These are phyloP conservation scores for Turnera subulata DNA, from an alignment of 345 rosid genomes.

Conservation along the genomic window DNA sequence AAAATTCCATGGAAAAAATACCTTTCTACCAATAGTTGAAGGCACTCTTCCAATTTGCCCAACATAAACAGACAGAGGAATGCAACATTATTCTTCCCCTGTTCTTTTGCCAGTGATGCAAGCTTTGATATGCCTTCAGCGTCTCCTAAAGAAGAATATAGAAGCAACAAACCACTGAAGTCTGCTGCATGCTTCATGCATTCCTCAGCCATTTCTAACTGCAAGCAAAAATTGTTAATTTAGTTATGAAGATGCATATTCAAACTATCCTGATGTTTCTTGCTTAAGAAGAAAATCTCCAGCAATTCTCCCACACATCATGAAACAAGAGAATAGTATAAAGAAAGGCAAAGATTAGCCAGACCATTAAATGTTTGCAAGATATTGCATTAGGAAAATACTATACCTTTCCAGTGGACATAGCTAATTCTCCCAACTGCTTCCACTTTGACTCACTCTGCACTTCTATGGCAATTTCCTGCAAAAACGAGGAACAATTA, in stretches of 20 bases:
- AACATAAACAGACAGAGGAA: constrained; percentile 87
- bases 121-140: constrained; percentile 85
- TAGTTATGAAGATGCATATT: too few relatives aligned
- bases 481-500: constrained; percentile 17
- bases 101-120: constrained; percentile 81
- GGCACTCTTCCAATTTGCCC: constrained; percentile 95
- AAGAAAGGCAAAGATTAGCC: neutral
- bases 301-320: neutral
- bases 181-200: constrained; percentile 91
- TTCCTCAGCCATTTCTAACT: constrained; percentile 98
- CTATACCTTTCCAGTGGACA: constrained; percentile 89
- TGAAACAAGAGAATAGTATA: neutral
- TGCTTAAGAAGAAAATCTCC: neutral
- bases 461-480: constrained; percentile 85
- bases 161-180: constrained; percentile 92
- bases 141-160: constrained; percentile 95
- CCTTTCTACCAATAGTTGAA: constrained; percentile 92
- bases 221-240: constrained; percentile 17
- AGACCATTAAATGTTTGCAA: neutral
- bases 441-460: constrained; percentile 97
- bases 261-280: too few relatives aligned
- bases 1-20: too few relatives aligned
- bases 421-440: constrained; percentile 94
- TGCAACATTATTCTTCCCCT: constrained; percentile 97
- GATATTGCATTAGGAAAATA: neutral